Percentiles rank a stretch among this genome's conserved stretches.
phyloP scores from a whole-genome alignment of 2,329 filamentous ascomycete species.

The Botrytis cinerea region DNA sequence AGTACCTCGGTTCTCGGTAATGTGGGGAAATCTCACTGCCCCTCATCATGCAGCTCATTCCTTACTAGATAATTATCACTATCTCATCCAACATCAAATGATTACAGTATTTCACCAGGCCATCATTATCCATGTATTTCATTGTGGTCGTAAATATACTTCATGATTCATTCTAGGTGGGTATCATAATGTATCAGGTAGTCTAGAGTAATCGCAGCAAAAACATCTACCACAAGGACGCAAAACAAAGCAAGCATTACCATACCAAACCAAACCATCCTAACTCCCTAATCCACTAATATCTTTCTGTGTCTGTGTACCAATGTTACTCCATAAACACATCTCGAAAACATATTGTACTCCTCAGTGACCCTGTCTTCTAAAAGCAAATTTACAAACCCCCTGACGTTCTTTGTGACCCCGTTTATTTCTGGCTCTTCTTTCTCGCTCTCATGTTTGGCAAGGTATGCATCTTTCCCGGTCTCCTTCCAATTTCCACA shows the following conservation, averaged over 20 bases:
- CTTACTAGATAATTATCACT: not conserved
- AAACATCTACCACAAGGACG: not conserved
- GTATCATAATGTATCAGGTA: slow-evolving; percentile 32
- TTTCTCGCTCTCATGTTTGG: slow-evolving; percentile 62
- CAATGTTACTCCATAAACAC: not conserved
- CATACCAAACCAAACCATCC: too few relatives aligned
- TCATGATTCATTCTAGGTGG: slow-evolving; percentile 27
- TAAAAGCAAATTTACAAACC: not conserved
- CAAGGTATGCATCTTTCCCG: slow-evolving; percentile 63
- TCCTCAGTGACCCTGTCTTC: not conserved
- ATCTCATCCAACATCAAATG: not conserved
- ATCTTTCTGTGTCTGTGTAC: not conserved
- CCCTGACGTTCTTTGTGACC: not conserved
- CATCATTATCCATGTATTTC: not conserved
- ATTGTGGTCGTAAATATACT: slow-evolving; percentile 14
- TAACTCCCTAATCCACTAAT: not conserved
- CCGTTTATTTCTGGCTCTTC: slow-evolving; percentile 33
- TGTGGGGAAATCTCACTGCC: not conserved
- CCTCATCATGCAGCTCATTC: not conserved
- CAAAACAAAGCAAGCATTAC: slow-evolving; percentile 1
- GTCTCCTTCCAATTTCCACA: slow-evolving; percentile 76
- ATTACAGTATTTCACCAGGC: not conserved
- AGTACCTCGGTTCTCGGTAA: not conserved
- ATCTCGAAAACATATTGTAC: not conserved
- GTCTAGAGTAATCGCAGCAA: slow-evolving; percentile 14